These are phyloP conservation scores for Xylaria telfairii DNA, from an alignment of 495 filamentous ascomycete genomes.

Conservation along the genomic window DNA sequence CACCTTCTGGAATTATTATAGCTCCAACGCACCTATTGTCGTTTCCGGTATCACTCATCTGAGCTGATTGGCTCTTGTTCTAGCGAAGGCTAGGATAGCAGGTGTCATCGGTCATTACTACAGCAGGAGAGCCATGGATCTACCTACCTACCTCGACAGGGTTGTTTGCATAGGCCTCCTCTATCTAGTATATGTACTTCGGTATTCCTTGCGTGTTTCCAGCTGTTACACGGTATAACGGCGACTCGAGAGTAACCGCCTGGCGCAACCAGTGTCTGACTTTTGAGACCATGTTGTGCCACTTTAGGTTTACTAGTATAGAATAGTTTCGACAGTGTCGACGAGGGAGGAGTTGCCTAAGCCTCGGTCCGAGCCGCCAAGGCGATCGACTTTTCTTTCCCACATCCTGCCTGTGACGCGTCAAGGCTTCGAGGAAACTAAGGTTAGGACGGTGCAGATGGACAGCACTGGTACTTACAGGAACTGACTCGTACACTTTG, in stretches of 20 bases:
- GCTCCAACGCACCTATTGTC: conserved; percentile 10
- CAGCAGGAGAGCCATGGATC: conserved; percentile 17
- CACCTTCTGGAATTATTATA: conserved; percentile 22
- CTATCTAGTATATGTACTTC: background rate
- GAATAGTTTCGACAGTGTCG: background rate
- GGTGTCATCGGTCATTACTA: conserved; percentile 21
- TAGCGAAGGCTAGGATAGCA: conserved; percentile 18
- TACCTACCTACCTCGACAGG: conserved; percentile 10
- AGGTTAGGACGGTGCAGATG: background rate
- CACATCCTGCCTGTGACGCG: background rate
- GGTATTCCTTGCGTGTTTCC: background rate
- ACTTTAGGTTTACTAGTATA: background rate
- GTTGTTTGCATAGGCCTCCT: conserved; percentile 13
- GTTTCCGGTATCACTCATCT: conserved; percentile 13
- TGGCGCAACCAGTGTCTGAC: conserved; percentile 2
- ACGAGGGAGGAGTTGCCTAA: background rate
- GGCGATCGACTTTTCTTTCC: background rate
- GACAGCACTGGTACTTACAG: too few relatives aligned
- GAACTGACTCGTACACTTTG: too few relatives aligned
- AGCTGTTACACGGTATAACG: conserved; percentile 18
- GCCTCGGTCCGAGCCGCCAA: conserved; percentile 16
- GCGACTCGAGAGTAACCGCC: conserved; percentile 6
- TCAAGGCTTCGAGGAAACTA: background rate
- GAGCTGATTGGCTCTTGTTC: conserved; percentile 2
- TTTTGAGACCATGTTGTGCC: conserved; percentile 11